Conservation (phyloP, 495 filamentous ascomycete genomes). For the Pyrenula aspistea region DNA sequence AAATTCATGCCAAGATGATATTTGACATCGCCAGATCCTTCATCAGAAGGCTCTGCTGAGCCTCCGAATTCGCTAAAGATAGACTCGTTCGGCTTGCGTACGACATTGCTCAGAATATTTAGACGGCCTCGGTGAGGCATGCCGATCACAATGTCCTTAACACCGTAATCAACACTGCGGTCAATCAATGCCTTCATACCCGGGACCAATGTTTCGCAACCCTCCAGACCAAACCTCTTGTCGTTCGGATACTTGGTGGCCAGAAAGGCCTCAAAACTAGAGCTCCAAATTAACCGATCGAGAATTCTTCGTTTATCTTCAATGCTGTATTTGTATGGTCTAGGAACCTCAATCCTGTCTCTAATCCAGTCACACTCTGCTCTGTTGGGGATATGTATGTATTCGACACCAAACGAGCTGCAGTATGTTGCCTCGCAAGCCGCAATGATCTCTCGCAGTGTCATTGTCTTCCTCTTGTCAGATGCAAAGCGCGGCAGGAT, state of each 20-base stretch:
- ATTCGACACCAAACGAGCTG: conserved; percentile 91
- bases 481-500: conserved; percentile 89
- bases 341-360: conserved; percentile 84
- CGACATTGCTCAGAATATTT: conserved; percentile 96
- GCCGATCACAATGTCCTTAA: conserved; percentile 98
- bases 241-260: conserved; percentile 98
- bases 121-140: conserved; percentile 99
- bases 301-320: conserved; percentile 96
- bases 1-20: conserved; percentile 99
- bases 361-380: conserved; percentile 98
- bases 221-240: conserved; percentile 97
- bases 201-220: conserved; percentile 88
- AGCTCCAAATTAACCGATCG: conserved; percentile 95
- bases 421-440: conserved; percentile 95
- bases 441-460: conserved; percentile 80
- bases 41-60: conserved; percentile 75
- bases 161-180: conserved; percentile 91
- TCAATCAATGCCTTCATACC: conserved; percentile 99
- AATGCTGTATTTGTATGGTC: conserved; percentile 87
- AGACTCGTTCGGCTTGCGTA: conserved; percentile 96
- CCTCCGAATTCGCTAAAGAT: conserved; percentile 98
- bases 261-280: conserved; percentile 88
- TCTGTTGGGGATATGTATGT: conserved; percentile 95
- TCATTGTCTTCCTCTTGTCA: conserved; percentile 87
- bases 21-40: conserved; percentile 97